Base-by-base conservation (phyloP, 768 basidiomycete genomes). In the Rhizopogon vesiculosus region DNA sequence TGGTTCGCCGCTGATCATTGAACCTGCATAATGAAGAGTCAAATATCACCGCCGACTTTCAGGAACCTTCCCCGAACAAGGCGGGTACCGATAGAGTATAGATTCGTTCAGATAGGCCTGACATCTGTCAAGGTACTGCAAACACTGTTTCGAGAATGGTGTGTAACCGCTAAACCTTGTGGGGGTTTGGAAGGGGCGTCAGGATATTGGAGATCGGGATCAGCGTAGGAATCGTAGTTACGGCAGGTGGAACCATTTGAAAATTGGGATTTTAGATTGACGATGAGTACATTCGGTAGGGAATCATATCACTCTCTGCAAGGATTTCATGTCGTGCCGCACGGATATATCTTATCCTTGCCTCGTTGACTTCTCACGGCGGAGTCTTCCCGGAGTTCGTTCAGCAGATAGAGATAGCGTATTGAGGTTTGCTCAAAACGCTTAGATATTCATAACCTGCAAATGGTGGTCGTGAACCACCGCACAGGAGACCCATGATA, bases 81-180 rank as follows among this genome's bases (percentile, higher is more conserved):
- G 46, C 46, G 46, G 46, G 46, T 38, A 33, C 33, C 31, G 46
- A 49, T 49, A 49, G 13, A 49, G 46, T 49, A 49, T 15, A 49
- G 46, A 49, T 49, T 35, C 15, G 5, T 8, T 49, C 19, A 49
- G 46, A 49, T 49, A 22, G 33, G 31, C 8, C 2, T 10, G 7
- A 4, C 5, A 33, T 18, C 10, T 0, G 18, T 19, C 18, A 35
- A 35, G 7, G 46, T 35, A 48, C 33, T 9, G 18, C 8, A 48
- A n/a, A 5, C 5, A 7, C 45, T 16, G 10, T 18, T 29, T 45
- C 18, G 45, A 45, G 45, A 31, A 22, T 12, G 7, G n/a, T 22
- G 3, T 43, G 22, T 22, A 22, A 43, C 42, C 19, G 42, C 13
- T 8, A 43, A 43, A 18, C 43, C 25, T 25, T 15, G 35, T 38